Conservation (phyloP, 441 rosid genomes). For the Isatis lusitanica region DNA sequence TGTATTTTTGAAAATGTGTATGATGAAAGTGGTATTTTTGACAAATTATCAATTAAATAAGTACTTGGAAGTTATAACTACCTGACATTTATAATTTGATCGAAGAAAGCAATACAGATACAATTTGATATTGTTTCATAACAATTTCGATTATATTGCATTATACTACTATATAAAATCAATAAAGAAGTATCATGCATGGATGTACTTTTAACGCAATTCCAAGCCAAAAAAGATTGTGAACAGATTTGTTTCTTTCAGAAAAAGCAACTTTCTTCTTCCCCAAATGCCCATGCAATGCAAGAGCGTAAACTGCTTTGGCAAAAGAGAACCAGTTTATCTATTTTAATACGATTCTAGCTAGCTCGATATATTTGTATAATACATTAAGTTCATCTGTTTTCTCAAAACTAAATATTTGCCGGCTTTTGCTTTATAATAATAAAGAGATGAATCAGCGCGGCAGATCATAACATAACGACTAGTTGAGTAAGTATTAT, state of each 20-base stretch:
- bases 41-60: too few relatives aligned
- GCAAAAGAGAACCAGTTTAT: not conserved
- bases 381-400: not conserved
- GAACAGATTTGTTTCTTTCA: slow-evolving; percentile 16
- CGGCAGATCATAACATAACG: not conserved
- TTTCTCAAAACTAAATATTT: not conserved
- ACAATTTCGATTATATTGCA: slow-evolving; percentile 4
- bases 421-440: not conserved
- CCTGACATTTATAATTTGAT: not conserved
- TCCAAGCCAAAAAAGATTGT: not conserved
- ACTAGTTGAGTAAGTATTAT: not conserved
- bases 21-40: too few relatives aligned
- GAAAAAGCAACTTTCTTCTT: not conserved
- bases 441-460: not conserved
- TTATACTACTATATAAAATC: not conserved
- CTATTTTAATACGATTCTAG: not conserved
- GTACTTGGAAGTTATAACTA: not conserved
- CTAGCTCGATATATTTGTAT: not conserved
- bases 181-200: slow-evolving; percentile 9
- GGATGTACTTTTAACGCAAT: slow-evolving; percentile 9
- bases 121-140: not conserved
- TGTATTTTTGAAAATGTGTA: too few relatives aligned
- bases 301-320: not conserved
- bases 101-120: not conserved
- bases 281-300: too few relatives aligned